Base-by-base conservation (phyloP, 495 filamentous ascomycete species). In the Tetracladium setigerum region DNA sequence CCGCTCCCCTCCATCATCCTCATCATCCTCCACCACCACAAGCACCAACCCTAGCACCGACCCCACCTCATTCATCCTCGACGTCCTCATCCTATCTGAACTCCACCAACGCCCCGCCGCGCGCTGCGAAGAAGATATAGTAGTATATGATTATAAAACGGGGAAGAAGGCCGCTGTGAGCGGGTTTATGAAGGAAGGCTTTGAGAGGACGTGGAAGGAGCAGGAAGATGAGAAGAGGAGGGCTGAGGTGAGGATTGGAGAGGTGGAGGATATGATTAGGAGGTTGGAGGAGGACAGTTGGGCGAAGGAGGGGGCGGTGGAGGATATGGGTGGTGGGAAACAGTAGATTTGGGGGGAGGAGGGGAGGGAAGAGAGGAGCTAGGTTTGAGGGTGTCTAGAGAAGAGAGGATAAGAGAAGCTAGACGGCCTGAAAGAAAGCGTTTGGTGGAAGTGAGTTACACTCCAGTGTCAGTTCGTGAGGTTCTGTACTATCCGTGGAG, bases 71-170 rank as follows among this genome's bases (percentile, higher is more conserved):
- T 66, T 72, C 38, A 46, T 65, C 15, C 69, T 84, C 4, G 76
- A 81, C 54, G 75, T 77, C 51, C 45, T 79, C 11, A 77, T 96
- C 19, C 62, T 95, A 12, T 94, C 87, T 5, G 90, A 98, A 65
- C 69, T 76, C 31, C 79, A 87, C 53, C 81, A 82, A 57, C 76
- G 92, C 13, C 73, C 81, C n/a, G 85, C 87, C 2, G 89, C 89
- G 17, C 66, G 81, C 32, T 85, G 87, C 47, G 66, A 79, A 14
- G 92, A 96, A 67, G 87, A 94, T 53, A 78, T 88, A 40, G 84
- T 91, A 2, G 67, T 88, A 0, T 96, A 95, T 65, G 85, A 96
- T 65, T 96, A 96, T 62, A 68, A 63, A 38, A 62, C 61, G 13
- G 76, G 68, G 15, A 63, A 64, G 37, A 85, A 82, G 60, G 67